These are phyloP conservation scores for Flueggea neowawraea DNA, from an alignment of 441 rosid species.

Conservation along the genomic window DNA sequence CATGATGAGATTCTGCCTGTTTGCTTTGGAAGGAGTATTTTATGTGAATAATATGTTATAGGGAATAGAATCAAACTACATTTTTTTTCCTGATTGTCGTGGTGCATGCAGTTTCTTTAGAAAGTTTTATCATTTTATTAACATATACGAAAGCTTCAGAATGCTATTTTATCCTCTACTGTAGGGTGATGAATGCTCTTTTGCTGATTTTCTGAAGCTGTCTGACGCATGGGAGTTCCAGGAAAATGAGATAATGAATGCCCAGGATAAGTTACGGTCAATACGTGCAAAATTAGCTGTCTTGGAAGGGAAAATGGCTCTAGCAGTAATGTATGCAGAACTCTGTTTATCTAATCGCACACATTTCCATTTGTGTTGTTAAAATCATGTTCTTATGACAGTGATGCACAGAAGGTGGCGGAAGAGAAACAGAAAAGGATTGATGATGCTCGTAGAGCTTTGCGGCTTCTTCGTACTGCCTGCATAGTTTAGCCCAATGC, in stretches of 20 bases:
- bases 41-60: too few relatives aligned
- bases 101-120: too few relatives aligned
- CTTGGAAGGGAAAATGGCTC: conserved; percentile 85
- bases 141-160: background rate
- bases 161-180: conserved; percentile 9
- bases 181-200: conserved; percentile 35
- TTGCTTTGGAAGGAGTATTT: too few relatives aligned
- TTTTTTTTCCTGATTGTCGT: too few relatives aligned
- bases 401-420: conserved; percentile 65
- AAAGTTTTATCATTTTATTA: too few relatives aligned
- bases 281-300: conserved; percentile 72
- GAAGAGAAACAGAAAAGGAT: conserved; percentile 69
- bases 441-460: conserved; percentile 61
- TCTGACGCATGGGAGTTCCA: conserved; percentile 79
- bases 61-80: too few relatives aligned
- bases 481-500: conserved; percentile 81
- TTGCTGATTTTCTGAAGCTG: conserved; percentile 41
- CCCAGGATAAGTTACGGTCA: conserved; percentile 63
- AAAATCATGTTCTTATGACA: conserved; percentile 21
- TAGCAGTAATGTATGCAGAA: conserved; percentile 54
- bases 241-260: conserved; percentile 68
- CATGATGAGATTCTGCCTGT: too few relatives aligned
- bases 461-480: conserved; percentile 55
- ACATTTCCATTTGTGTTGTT: background rate
- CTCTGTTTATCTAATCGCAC: conserved; percentile 4